phyloP scores from a whole-genome alignment of 179 eudicot genomes.

The Silene coronaria region DNA sequence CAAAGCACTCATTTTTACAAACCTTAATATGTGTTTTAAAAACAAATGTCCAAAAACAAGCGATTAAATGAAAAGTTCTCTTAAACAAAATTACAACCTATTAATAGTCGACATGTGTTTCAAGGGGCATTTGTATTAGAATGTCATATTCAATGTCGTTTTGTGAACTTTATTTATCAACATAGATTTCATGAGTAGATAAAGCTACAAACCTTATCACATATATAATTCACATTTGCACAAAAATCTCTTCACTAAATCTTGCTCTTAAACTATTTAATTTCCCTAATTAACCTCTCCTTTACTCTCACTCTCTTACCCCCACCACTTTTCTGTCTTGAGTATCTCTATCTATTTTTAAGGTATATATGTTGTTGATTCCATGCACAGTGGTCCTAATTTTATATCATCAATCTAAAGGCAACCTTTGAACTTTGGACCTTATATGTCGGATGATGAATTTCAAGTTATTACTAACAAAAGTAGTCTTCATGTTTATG shows the following conservation, averaged over 20 bases:
- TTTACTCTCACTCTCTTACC: neutral
- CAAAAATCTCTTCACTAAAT: neutral
- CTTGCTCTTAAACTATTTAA: neutral
- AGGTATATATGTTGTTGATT: conserved; percentile 8
- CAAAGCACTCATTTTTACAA: too few species aligned
- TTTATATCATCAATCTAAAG: conserved; percentile 14
- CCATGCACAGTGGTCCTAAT: neutral
- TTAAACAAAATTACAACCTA: neutral
- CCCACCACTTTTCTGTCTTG: neutral
- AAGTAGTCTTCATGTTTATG: too few species aligned
- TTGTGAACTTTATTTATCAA: neutral
- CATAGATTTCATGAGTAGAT: conserved; percentile 10
- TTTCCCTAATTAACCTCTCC: neutral
- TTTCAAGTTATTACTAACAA: neutral
- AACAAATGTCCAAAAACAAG: too few species aligned
- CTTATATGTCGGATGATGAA: conserved; percentile 5
- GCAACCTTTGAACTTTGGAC: conserved; percentile 23
- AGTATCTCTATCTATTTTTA: neutral
- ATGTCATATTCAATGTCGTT: neutral
- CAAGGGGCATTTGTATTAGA: neutral
- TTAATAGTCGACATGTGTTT: neutral
- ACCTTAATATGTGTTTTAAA: too few species aligned
- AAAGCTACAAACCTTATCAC: conserved; percentile 12
- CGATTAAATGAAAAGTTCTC: too few species aligned
- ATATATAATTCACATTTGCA: neutral